Evolutionary conservation across 345 rosid genomes (phyloP).

Genomic region (Excoecaria agallocha): DNA sequence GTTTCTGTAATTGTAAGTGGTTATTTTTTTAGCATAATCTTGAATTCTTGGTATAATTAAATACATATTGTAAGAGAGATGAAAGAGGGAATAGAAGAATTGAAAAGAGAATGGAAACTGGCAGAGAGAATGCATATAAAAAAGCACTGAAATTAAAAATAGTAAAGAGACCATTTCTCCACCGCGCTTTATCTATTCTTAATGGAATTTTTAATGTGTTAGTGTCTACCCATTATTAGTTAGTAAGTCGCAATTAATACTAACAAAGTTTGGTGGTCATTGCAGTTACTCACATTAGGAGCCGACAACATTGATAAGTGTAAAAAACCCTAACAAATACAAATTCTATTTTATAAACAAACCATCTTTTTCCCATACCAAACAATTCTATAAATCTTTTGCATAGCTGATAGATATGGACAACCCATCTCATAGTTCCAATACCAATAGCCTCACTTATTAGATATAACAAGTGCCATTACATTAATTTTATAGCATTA

Average conservation of each 20-base stretch:
- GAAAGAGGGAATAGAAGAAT: slow-evolving; percentile 43
- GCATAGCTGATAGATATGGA: neutral
- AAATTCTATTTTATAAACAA: neutral
- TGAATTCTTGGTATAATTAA: neutral
- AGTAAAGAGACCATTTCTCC: slow-evolving; percentile 30
- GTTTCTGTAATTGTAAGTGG: slow-evolving; percentile 16
- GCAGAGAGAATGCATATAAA: slow-evolving; percentile 13
- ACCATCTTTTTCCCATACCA: neutral
- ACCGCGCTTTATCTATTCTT: neutral
- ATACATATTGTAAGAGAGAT: slow-evolving; percentile 43
- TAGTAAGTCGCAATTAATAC: slow-evolving; percentile 21
- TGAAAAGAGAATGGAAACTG: slow-evolving; percentile 55
- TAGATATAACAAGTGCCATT: too few species aligned
- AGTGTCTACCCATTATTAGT: slow-evolving; percentile 16
- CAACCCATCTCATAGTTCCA: neutral
- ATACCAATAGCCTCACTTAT: too few species aligned
- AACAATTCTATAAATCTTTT: slow-evolving; percentile 1
- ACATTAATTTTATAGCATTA: too few species aligned
- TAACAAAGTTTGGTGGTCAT: slow-evolving; percentile 39
- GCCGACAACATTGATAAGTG: slow-evolving; percentile 55
- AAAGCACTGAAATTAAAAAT: slow-evolving; percentile 48
- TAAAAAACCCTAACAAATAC: slow-evolving; percentile 10
- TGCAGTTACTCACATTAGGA: slow-evolving; percentile 26
- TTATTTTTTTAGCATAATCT: slow-evolving; percentile 14
- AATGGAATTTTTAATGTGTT: neutral